Base-by-base conservation (phyloP, 192 early-diverging fungal species). In the Spizellomyces punctatus region DNA sequence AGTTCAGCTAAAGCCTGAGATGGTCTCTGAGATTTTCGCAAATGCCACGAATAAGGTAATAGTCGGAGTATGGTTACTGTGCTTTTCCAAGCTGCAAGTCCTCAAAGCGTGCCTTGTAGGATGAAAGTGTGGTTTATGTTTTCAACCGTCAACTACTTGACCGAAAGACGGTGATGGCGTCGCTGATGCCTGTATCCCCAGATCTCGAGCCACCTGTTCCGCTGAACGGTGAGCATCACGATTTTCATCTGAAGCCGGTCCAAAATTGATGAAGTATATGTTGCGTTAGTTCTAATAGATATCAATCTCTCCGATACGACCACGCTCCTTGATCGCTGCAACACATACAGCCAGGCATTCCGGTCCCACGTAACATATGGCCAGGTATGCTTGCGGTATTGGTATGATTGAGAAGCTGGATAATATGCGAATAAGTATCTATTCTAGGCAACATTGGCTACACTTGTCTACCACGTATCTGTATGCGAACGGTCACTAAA, bases 141-240 rank as follows among this genome's bases (percentile, higher is more conserved):
- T 76, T 68, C 43, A 71, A 76, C 67, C 46, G 75, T 9, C 48
- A 55, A 4, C 61, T 71, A 16, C 62, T 76, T 14, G 58, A 69
- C 54, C 44, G 36, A 12, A 10, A 19, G 16, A 10, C 66, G 8
- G 58, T 5, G 17, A 47, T 44, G 8, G 58, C 27, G 8, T 22
- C 42, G 46, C 58, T 47, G 55, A n/a, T 56, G 16, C 58, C 64
- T 10, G 54, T 64, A 1, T 8, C 47, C 10, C 61, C 67, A 10
- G 75, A 76, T 22, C 47, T 76, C 16, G 75, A 76, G 22, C 75
- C 75, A 1, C 75, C 68, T 63, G 75, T 76, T 10, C 68, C 75
- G 17, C 45, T 58, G 2, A 64, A 71, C 10, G 75, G 43, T 43
- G 46, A 21, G 8, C 19, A 66, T 19, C 27, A 36, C 0, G 27